phyloP scores from a whole-genome alignment of 129 eudicot genomes.

The Centaurea solstitialis region DNA sequence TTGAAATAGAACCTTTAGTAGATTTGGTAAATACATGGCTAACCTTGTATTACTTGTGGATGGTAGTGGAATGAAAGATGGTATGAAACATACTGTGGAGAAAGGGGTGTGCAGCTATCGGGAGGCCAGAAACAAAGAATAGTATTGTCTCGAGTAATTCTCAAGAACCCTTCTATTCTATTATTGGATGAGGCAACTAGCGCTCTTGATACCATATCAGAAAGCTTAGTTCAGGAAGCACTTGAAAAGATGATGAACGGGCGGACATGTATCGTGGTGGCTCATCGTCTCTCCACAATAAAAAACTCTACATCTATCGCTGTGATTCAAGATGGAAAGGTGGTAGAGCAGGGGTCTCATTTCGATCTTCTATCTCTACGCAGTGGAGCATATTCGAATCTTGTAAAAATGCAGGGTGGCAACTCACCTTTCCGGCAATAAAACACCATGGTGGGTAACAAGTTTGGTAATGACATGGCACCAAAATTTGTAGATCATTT shows the following conservation, averaged over 20 bases:
- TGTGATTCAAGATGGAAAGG: constrained; percentile 64
- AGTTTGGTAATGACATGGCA: background rate
- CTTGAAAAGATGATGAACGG: constrained; percentile 68
- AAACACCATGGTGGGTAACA: background rate
- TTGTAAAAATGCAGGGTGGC: constrained; percentile 53
- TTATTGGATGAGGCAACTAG: constrained; percentile 73
- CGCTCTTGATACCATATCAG: constrained; percentile 65
- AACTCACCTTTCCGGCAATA: constrained; percentile 35
- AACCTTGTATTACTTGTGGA: background rate
- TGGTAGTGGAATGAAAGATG: constrained; percentile 72
- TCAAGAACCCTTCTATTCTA: constrained; percentile 64
- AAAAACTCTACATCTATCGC: constrained; percentile 61
- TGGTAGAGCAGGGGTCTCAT: constrained; percentile 72
- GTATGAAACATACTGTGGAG: constrained; percentile 70
- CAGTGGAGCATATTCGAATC: constrained; percentile 50
- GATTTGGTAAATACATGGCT: background rate
- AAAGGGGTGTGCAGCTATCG: constrained; percentile 68
- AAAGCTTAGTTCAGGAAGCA: constrained; percentile 75
- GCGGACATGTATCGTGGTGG: constrained; percentile 67
- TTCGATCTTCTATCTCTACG: constrained; percentile 51
- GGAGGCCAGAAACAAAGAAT: constrained; percentile 84
- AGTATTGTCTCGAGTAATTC: constrained; percentile 69
- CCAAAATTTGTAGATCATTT: constrained; percentile 3
- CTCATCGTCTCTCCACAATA: constrained; percentile 72
- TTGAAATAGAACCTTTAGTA: background rate